Evolutionary conservation across 192 early-diverging fungal species (phyloP).

Genomic region (Coemansia pectinata): DNA sequence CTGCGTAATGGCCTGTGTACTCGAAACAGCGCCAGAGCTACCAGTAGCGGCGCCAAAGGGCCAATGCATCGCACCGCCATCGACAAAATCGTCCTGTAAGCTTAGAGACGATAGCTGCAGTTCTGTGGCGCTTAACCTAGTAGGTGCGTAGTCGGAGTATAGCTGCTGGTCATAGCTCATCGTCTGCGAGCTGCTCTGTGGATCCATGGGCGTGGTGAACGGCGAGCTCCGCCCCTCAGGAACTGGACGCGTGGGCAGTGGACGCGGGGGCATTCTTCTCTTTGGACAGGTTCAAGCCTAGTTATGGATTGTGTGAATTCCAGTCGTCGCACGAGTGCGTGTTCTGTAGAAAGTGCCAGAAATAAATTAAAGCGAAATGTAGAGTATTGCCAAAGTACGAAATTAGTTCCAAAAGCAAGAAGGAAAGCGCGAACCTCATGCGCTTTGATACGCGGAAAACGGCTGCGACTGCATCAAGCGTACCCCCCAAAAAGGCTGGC

Average conservation of each 20-base stretch:
- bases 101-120: conserved; percentile 8
- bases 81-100: conserved; percentile 10
- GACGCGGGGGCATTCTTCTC: conserved; percentile 10
- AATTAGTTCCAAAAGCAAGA: neutral
- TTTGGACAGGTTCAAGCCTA: neutral
- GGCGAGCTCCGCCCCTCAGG: neutral
- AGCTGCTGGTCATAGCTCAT: neutral
- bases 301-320: neutral
- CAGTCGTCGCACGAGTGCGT: neutral
- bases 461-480: neutral
- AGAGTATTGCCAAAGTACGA: neutral
- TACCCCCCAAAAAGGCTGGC: neutral
- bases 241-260: conserved; percentile 12
- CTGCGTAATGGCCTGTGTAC: neutral
- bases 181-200: neutral
- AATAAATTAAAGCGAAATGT: neutral
- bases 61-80: conserved; percentile 13
- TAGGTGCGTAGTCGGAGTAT: neutral
- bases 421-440: neutral
- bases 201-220: neutral
- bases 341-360: neutral
- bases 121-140: neutral
- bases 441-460: neutral
- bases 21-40: neutral
- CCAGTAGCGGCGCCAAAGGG: neutral